Percentiles rank a stretch among this genome's conserved stretches.
Conservation (phyloP, 2,329 filamentous ascomycete genomes). For the Geosmithia putterillii region DNA sequence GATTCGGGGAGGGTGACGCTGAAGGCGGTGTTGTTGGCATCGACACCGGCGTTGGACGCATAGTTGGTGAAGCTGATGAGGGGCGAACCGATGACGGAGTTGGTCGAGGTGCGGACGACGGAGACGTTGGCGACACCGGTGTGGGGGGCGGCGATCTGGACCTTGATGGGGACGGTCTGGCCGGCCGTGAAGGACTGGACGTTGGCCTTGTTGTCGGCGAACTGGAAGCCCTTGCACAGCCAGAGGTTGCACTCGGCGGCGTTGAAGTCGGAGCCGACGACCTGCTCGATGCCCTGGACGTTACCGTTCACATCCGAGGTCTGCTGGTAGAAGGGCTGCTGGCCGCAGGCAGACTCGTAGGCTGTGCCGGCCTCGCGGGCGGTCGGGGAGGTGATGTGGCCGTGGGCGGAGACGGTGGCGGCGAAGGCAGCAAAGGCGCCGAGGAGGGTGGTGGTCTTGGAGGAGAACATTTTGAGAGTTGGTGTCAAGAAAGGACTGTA, state of each 20-base stretch:
- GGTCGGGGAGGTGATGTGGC: conserved; percentile 26
- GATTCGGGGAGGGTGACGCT: conserved; percentile 39
- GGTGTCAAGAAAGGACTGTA: not conserved
- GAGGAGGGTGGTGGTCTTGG: conserved; percentile 2
- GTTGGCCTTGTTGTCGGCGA: conserved; percentile 28
- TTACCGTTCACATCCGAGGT: conserved; percentile 22
- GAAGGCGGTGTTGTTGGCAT: conserved; percentile 35
- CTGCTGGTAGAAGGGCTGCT: conserved; percentile 21
- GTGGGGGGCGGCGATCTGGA: conserved; percentile 29
- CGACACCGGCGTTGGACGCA: conserved; percentile 28
- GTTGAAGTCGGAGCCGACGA: conserved; percentile 9
- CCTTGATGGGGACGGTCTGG: conserved; percentile 27
- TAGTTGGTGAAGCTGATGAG: conserved; percentile 28
- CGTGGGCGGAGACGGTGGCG: conserved; percentile 26
- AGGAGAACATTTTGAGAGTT: conserved; percentile 10
- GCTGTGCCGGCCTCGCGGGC: conserved; percentile 28
- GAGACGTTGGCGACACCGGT: conserved; percentile 41
- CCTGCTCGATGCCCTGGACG: conserved; percentile 20
- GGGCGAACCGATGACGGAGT: conserved; percentile 36
- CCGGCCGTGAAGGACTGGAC: conserved; percentile 29
- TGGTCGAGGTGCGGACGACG: conserved; percentile 39
- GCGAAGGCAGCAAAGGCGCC: conserved; percentile 11
- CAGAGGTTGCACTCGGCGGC: conserved; percentile 21
- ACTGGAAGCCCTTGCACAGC: conserved; percentile 33
- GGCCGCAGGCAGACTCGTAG: conserved; percentile 30